phyloP scores from a whole-genome alignment of 805 yeast species.

The Starmerella cellae region DNA sequence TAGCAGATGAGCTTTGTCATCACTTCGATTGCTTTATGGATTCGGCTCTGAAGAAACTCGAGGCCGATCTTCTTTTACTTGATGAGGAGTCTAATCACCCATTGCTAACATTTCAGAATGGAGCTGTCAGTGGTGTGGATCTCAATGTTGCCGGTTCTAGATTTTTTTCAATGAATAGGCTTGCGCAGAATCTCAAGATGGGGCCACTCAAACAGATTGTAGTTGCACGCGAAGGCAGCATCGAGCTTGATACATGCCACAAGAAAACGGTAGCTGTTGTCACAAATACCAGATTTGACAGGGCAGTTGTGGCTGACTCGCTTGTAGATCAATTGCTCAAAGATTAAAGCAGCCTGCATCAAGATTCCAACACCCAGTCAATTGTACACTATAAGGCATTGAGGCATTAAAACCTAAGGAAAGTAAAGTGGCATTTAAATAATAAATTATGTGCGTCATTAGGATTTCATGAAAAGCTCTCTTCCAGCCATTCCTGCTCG shows the following conservation, averaged over 20 bases:
- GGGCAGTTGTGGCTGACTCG: slow-evolving; percentile 10
- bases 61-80: slow-evolving; percentile 10
- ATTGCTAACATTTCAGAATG: neutral
- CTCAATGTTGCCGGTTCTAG: slow-evolving; percentile 4
- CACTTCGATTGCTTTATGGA: slow-evolving; percentile 7
- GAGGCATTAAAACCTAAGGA: neutral
- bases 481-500: slow-evolving; percentile 2
- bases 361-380: no score
- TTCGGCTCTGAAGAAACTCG: slow-evolving; percentile 5
- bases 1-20: neutral
- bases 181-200: slow-evolving; percentile 15
- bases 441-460: neutral
- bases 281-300: slow-evolving; percentile 6
- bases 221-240: slow-evolving; percentile 5
- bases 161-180: slow-evolving; percentile 11
- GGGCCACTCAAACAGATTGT: slow-evolving; percentile 17
- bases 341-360: no score
- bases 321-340: slow-evolving; percentile 3
- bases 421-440: no score
- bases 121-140: neutral
- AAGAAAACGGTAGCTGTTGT: slow-evolving; percentile 3
- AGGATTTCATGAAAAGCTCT: neutral
- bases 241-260: slow-evolving; percentile 2
- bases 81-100: slow-evolving; percentile 10
- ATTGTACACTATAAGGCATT: neutral